Percentiles rank a stretch among this genome's conserved stretches.
phyloP scores from a whole-genome alignment of 2,329 filamentous ascomycete genomes.

The Ceratocystis destructans region DNA sequence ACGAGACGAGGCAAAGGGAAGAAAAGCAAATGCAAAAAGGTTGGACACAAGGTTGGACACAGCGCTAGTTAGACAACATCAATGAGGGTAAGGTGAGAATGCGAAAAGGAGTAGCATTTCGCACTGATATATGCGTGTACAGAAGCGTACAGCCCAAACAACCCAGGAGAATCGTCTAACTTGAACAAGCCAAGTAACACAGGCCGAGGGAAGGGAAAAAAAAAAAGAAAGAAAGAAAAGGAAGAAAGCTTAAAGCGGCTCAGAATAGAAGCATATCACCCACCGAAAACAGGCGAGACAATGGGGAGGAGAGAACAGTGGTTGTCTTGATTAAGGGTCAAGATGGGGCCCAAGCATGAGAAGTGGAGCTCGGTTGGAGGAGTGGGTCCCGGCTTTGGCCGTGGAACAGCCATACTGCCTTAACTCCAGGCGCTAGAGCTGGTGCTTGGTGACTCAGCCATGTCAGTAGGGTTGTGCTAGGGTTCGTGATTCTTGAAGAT shows the following conservation, averaged over 20 bases:
- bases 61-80: too few species aligned
- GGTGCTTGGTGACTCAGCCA: background rate
- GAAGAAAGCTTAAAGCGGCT: background rate
- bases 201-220: background rate
- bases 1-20: background rate
- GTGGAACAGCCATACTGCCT: background rate
- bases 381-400: background rate
- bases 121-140: too few species aligned
- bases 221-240: background rate
- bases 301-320: background rate
- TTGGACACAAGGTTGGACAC: too few species aligned
- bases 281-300: background rate
- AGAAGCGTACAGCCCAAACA: too few species aligned
- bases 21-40: background rate
- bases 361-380: background rate
- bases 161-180: too few species aligned
- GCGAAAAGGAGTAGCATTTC: too few species aligned
- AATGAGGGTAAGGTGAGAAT: too few species aligned
- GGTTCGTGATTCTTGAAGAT: background rate
- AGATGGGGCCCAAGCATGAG: background rate
- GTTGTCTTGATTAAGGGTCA: too few species aligned
- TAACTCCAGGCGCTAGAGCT: background rate
- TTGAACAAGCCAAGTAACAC: background rate
- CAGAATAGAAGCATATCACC: background rate
- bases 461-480: background rate